Evolutionary conservation across 2,329 filamentous ascomycete genomes (phyloP).

Genomic region (Coniochaeta hoffmannii): DNA sequence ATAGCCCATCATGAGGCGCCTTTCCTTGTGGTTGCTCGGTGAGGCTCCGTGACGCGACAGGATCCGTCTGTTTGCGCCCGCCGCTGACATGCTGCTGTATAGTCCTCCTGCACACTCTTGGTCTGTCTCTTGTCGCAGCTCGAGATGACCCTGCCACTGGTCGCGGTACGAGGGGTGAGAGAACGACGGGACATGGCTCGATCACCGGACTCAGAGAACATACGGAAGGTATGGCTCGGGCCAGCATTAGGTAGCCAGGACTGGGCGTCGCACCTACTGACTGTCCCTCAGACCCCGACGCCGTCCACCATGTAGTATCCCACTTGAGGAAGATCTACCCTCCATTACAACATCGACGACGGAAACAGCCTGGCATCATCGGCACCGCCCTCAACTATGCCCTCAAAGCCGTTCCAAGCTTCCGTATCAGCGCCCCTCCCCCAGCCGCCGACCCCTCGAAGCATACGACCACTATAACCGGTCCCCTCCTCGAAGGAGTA

Average conservation of each 20-base stretch:
- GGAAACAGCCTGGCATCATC: constrained; percentile 36
- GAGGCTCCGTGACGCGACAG: constrained; percentile 16
- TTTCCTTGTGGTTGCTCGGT: constrained; percentile 34
- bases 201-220: neutral
- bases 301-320: constrained; percentile 42
- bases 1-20: constrained; percentile 31
- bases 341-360: constrained; percentile 34
- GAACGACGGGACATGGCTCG: neutral
- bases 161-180: constrained; percentile 6
- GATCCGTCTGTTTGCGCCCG: constrained; percentile 7
- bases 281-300: constrained; percentile 35
- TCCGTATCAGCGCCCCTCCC: constrained; percentile 39
- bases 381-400: constrained; percentile 35
- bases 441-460: constrained; percentile 27
- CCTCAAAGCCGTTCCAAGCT: constrained; percentile 40
- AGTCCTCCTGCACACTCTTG: constrained; percentile 41
- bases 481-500: constrained; percentile 42
- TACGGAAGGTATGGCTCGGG: neutral
- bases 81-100: constrained; percentile 14
- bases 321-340: constrained; percentile 43
- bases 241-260: constrained; percentile 5
- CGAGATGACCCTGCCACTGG: constrained; percentile 24
- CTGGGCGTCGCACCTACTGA: neutral
- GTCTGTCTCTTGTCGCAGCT: constrained; percentile 28
- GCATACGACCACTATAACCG: constrained; percentile 24